phyloP scores from a whole-genome alignment of 2,329 filamentous ascomycete genomes.

The Lasiodiplodia sp. region DNA sequence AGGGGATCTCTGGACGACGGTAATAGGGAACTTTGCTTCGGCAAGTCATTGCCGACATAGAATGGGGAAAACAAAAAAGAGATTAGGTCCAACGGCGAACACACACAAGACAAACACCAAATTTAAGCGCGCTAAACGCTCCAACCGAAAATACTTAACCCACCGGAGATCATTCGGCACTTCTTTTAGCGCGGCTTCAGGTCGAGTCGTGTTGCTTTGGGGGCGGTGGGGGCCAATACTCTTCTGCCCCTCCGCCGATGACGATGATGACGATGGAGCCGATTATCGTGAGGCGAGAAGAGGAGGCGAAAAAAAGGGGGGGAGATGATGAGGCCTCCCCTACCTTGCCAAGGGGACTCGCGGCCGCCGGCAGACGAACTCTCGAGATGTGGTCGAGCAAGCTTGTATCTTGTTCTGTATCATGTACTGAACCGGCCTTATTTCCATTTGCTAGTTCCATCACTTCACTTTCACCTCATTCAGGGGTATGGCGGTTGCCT shows the following conservation, averaged over 20 bases:
- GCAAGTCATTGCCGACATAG: not conserved
- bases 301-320: not conserved
- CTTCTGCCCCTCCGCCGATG: not conserved
- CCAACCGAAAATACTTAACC: not conserved
- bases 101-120: not conserved
- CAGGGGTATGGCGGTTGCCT: too few species aligned
- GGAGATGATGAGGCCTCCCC: not conserved
- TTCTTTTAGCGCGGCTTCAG: not conserved
- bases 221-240: not conserved
- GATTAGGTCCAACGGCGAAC: not conserved
- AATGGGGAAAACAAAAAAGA: not conserved
- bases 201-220: not conserved
- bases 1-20: not conserved
- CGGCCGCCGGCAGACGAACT: not conserved
- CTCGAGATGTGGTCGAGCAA: not conserved
- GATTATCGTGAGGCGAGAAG: not conserved
- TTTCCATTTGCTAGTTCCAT: not conserved
- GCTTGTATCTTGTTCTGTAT: not conserved
- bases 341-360: not conserved
- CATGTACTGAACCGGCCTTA: not conserved
- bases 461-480: not conserved
- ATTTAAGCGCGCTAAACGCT: slow-evolving; percentile 7
- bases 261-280: not conserved
- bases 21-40: not conserved
- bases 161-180: slow-evolving; percentile 4